These are phyloP conservation scores for Volvox africanus DNA, from an alignment of 139 green algal species.

Conservation along the genomic window DNA sequence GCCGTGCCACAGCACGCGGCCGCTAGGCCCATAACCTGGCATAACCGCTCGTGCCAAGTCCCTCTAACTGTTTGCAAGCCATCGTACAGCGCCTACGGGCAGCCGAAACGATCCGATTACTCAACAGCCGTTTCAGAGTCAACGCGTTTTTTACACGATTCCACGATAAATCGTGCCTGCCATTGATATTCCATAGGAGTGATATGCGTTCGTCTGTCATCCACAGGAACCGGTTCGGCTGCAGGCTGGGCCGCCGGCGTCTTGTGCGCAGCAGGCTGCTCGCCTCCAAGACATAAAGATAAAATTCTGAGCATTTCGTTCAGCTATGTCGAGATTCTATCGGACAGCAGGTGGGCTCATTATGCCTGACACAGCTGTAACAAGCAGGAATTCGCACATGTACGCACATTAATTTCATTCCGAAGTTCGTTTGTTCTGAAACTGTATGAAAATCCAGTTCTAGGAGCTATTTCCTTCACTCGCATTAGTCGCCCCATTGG, in stretches of 20 bases:
- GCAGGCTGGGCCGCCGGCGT: background rate
- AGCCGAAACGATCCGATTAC: background rate
- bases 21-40: background rate
- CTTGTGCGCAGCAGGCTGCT: background rate
- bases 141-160: background rate
- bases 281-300: background rate
- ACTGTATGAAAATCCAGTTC: too few species aligned
- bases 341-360: background rate
- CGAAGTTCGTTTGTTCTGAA: too few species aligned
- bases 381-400: background rate
- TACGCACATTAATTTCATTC: too few species aligned
- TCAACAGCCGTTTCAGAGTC: background rate
- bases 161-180: background rate
- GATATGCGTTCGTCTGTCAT: background rate
- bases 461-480: too few species aligned
- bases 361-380: background rate
- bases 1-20: background rate
- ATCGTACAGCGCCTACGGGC: constrained; percentile 17
- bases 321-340: background rate
- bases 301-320: background rate
- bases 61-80: background rate
- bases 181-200: background rate
- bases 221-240: background rate
- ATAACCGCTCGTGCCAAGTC: constrained; percentile 1
- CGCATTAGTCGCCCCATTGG: too few species aligned